Percentiles rank a stretch among this genome's conserved stretches.
Conservation (phyloP, 1,284 basidiomycete species). For the Phenoliferia sp. region DNA sequence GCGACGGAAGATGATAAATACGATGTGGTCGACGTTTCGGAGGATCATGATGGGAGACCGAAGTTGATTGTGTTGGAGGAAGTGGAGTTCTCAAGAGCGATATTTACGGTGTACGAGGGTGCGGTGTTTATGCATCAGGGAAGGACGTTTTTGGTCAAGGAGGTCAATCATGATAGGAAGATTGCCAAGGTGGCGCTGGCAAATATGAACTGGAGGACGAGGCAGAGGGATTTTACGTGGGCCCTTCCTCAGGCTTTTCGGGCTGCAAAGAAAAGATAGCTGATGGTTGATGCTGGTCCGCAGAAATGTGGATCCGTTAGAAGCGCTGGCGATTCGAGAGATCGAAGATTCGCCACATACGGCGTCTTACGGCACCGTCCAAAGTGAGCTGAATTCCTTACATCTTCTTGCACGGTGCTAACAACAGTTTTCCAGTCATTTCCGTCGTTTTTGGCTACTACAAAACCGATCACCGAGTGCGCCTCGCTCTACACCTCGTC, state of each 20-base stretch:
- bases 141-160: slow-evolving; percentile 62
- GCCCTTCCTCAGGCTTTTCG: neutral
- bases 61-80: slow-evolving; percentile 63
- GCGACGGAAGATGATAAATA: slow-evolving; percentile 76
- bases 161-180: slow-evolving; percentile 73
- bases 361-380: slow-evolving; percentile 72
- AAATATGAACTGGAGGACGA: slow-evolving; percentile 79
- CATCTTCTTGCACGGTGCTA: neutral
- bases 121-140: slow-evolving; percentile 76
- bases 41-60: slow-evolving; percentile 34
- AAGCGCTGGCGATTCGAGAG: slow-evolving; percentile 70
- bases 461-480: slow-evolving; percentile 40
- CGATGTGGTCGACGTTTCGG: slow-evolving; percentile 62
- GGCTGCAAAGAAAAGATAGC: neutral
- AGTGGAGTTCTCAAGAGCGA: slow-evolving; percentile 74
- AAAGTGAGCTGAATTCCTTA: slow-evolving; percentile 36
- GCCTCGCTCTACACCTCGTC: neutral
- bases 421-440: slow-evolving; percentile 44
- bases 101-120: slow-evolving; percentile 68
- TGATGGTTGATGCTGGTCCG: neutral
- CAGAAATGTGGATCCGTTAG: slow-evolving; percentile 71
- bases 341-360: slow-evolving; percentile 57
- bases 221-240: slow-evolving; percentile 44
- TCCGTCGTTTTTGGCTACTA: slow-evolving; percentile 63
- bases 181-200: slow-evolving; percentile 64